phyloP scores from a whole-genome alignment of 2,329 filamentous ascomycete genomes.

The Talaromyces sp. region DNA sequence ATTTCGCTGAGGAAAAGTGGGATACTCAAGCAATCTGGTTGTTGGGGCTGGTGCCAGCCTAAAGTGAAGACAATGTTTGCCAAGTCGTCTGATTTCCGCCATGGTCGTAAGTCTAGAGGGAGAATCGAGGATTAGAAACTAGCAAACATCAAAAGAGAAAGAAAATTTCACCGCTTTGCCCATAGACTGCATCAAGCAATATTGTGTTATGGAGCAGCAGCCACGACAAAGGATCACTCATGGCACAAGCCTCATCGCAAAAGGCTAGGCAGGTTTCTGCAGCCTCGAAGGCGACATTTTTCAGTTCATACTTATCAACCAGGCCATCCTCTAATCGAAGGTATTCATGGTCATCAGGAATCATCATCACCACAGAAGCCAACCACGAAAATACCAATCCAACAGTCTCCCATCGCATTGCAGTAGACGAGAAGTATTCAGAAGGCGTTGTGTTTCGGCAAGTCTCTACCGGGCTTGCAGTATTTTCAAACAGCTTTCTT shows the following conservation, averaged over 20 bases:
- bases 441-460: background rate
- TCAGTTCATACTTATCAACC: background rate
- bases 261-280: conserved; percentile 1
- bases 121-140: background rate
- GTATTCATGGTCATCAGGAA: conserved; percentile 1
- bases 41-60: conserved; percentile 35
- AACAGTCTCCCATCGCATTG: conserved; percentile 4
- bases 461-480: background rate
- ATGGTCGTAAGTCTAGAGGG: conserved; percentile 36
- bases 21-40: conserved; percentile 13
- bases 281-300: background rate
- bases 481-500: background rate
- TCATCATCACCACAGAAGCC: background rate
- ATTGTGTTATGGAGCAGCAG: conserved; percentile 5
- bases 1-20: conserved; percentile 30
- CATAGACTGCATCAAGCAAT: background rate
- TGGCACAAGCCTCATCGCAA: background rate
- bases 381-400: conserved; percentile 5
- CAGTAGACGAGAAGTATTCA: conserved; percentile 1
- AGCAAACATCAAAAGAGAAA: background rate
- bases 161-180: background rate
- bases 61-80: conserved; percentile 39
- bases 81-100: conserved; percentile 41
- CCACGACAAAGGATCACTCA: conserved; percentile 6
- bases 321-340: background rate